Evolutionary conservation across 1,139 yeast genomes (phyloP).

Genomic region (Hyphopichia buzzinii): DNA sequence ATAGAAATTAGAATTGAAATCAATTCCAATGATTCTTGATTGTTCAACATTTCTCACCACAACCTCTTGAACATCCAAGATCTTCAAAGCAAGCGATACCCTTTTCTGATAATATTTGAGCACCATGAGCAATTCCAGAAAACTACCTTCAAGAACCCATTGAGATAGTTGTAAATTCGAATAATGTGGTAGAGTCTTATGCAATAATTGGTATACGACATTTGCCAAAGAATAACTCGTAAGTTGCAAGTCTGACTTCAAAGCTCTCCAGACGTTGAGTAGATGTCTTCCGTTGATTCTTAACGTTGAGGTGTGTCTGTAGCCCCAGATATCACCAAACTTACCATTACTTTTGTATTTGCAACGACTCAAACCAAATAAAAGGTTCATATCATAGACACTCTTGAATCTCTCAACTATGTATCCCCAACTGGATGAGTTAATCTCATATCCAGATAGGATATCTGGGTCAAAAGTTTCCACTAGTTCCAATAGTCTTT

Average conservation of each 20-base stretch:
- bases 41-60: slow-evolving; percentile 76
- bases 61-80: slow-evolving; percentile 64
- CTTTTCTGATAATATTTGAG: slow-evolving; percentile 53
- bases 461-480: slow-evolving; percentile 80
- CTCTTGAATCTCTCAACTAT: slow-evolving; percentile 60
- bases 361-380: slow-evolving; percentile 45
- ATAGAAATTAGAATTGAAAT: slow-evolving; percentile 80
- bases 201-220: slow-evolving; percentile 65
- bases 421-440: slow-evolving; percentile 87
- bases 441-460: slow-evolving; percentile 80
- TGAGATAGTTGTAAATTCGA: slow-evolving; percentile 47
- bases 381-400: slow-evolving; percentile 51
- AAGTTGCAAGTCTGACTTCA: slow-evolving; percentile 62
- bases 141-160: slow-evolving; percentile 40
- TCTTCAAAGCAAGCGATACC: slow-evolving; percentile 42
- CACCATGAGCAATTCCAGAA: slow-evolving; percentile 32
- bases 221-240: slow-evolving; percentile 76
- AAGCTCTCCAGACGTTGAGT: slow-evolving; percentile 78
- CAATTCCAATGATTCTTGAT: slow-evolving; percentile 84
- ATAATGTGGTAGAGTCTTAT: slow-evolving; percentile 64
- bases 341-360: slow-evolving; percentile 47
- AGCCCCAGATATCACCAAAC: slow-evolving; percentile 77
- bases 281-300: slow-evolving; percentile 76
- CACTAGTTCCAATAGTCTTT: slow-evolving; percentile 54
- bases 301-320: slow-evolving; percentile 70